phyloP scores from a whole-genome alignment of 225 moss, liverwort and hornwort species.

The Climacium dendroides region DNA sequence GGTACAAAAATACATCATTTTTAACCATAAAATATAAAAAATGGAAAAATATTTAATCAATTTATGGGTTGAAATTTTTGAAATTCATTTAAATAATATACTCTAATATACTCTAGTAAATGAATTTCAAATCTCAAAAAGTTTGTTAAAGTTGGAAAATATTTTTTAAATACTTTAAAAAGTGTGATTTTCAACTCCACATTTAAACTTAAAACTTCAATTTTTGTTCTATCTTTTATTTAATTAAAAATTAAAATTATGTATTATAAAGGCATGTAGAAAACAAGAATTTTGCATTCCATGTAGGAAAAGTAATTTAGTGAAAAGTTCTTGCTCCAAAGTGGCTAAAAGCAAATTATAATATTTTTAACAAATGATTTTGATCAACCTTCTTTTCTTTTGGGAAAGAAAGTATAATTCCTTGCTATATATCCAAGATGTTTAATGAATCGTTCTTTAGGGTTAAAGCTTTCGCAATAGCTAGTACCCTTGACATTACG shows the following conservation, averaged over 20 bases:
- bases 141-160: not conserved
- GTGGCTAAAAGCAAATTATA: not conserved
- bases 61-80: fast-evolving
- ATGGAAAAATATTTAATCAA: no score
- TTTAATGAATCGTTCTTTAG: no score
- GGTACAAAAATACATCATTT: no score
- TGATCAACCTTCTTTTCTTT: fast-evolving
- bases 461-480: no score
- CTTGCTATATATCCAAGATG: not conserved
- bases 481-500: no score
- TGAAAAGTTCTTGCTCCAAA: fast-evolving
- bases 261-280: not conserved
- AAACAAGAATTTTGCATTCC: not conserved
- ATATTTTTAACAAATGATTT: not conserved
- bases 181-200: fast-evolving
- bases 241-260: not conserved
- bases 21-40: not conserved
- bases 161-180: no score
- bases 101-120: fast-evolving
- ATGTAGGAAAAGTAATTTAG: not conserved
- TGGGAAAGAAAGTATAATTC: no score
- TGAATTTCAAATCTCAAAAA: not conserved
- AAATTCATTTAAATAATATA: not conserved
- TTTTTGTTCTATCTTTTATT: not conserved
- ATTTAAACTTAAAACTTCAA: no score